These are phyloP conservation scores for Huntiella decipiens DNA, from an alignment of 2,329 filamentous ascomycete genomes.

Conservation along the genomic window DNA sequence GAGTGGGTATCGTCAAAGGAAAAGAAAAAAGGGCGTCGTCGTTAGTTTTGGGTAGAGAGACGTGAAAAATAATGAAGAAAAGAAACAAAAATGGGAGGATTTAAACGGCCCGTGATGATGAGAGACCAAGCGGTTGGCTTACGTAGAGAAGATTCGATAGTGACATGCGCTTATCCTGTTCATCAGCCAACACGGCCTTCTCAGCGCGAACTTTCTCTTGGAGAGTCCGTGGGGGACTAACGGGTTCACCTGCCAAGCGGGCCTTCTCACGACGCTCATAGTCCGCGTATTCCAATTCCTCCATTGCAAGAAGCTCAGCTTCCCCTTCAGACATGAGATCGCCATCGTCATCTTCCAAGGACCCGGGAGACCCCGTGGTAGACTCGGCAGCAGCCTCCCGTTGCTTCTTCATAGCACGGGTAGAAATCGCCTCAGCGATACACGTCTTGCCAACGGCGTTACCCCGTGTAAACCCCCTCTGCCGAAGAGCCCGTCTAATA, in stretches of 20 bases:
- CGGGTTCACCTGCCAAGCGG: background rate
- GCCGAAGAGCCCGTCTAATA: slow-evolving; percentile 6
- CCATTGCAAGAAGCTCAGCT: slow-evolving; percentile 1
- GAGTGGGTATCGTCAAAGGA: slow-evolving; percentile 4
- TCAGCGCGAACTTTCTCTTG: background rate
- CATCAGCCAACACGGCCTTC: slow-evolving; percentile 2
- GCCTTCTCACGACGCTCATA: background rate
- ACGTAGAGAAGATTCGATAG: too few relatives aligned
- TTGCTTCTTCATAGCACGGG: background rate
- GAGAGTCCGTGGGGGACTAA: background rate
- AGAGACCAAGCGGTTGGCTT: too few relatives aligned
- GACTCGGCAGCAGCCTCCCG: background rate
- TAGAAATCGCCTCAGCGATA: slow-evolving; percentile 4
- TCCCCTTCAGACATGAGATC: background rate
- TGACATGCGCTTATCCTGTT: background rate
- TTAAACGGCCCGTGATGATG: background rate
- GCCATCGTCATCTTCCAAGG: background rate
- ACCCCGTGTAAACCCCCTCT: slow-evolving; percentile 8
- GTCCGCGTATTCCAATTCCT: background rate
- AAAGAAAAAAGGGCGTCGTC: background rate
- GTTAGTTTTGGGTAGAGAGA: background rate
- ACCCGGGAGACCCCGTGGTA: background rate
- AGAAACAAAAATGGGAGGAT: background rate
- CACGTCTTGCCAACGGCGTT: slow-evolving; percentile 7
- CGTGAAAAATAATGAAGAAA: background rate